Conservation (phyloP, 2,329 filamentous ascomycete species). For the Dactylellina parvicollis region DNA sequence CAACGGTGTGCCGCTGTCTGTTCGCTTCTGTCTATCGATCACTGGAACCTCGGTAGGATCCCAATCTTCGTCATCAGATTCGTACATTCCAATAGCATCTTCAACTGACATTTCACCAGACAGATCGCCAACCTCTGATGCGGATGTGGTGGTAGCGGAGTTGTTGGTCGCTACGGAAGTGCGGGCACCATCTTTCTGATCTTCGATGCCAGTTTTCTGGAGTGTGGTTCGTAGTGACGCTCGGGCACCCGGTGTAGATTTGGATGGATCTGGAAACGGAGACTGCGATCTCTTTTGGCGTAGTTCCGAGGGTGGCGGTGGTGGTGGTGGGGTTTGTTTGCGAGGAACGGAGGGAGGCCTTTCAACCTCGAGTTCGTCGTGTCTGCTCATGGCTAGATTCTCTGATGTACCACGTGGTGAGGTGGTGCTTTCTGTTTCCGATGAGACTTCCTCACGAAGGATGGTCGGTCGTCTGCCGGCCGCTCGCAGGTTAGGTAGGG, state of each 20-base stretch:
- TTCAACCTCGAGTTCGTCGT: slow-evolving; percentile 30
- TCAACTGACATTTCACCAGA: slow-evolving; percentile 57
- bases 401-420: slow-evolving; percentile 45
- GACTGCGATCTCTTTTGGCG: slow-evolving; percentile 39
- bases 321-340: slow-evolving; percentile 34
- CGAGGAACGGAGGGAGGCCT: slow-evolving; percentile 18
- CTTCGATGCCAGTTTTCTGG: slow-evolving; percentile 14
- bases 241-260: slow-evolving; percentile 25
- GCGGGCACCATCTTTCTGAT: slow-evolving; percentile 23
- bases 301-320: slow-evolving; percentile 28
- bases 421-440: slow-evolving; percentile 15
- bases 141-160: slow-evolving; percentile 46
- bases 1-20: slow-evolving; percentile 57
- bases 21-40: slow-evolving; percentile 55
- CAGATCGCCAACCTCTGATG: slow-evolving; percentile 46
- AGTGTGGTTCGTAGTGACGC: slow-evolving; percentile 28
- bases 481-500: slow-evolving; percentile 43
- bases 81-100: slow-evolving; percentile 59
- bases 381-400: slow-evolving; percentile 30
- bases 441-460: slow-evolving; percentile 45
- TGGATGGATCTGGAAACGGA: slow-evolving; percentile 9
- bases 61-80: slow-evolving; percentile 57
- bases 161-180: slow-evolving; percentile 49
- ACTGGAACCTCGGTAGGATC: slow-evolving; percentile 55
- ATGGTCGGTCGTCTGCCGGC: slow-evolving; percentile 45